Conservation (phyloP, 139 green algal species). For the Chlorella sp. region DNA sequence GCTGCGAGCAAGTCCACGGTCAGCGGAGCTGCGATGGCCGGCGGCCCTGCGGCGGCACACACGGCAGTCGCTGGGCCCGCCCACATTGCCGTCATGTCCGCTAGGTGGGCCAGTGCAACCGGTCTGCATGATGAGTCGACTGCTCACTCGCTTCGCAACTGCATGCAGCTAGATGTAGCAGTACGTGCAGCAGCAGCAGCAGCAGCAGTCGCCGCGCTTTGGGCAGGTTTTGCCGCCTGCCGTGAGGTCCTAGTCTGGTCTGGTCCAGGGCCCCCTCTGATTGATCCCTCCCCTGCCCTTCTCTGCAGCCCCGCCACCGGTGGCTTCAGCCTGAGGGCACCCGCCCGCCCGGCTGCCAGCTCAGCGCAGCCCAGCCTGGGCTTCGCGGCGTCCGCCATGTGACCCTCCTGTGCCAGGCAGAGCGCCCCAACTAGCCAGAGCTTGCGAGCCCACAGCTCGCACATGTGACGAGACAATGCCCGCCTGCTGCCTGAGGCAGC, state of each 20-base stretch:
- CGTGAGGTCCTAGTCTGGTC: no score
- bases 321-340: background rate
- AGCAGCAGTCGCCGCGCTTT: background rate
- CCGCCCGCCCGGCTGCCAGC: background rate
- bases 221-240: background rate
- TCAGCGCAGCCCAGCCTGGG: background rate
- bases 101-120: background rate
- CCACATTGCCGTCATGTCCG: background rate
- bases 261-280: background rate
- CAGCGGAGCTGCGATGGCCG: background rate
- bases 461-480: no score
- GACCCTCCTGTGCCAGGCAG: background rate
- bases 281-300: background rate
- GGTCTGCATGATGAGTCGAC: no score
- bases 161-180: background rate
- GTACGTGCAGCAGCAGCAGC: no score
- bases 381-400: slow-evolving; percentile 9
- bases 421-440: no score
- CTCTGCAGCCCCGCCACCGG: background rate
- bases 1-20: background rate
- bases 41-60: background rate
- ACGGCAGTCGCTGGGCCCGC: no score
- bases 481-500: no score
- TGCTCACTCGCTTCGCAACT: background rate
- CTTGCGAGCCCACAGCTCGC: no score